phyloP scores from a whole-genome alignment of 306 rosid genomes.

The Abrus pulchellus region DNA sequence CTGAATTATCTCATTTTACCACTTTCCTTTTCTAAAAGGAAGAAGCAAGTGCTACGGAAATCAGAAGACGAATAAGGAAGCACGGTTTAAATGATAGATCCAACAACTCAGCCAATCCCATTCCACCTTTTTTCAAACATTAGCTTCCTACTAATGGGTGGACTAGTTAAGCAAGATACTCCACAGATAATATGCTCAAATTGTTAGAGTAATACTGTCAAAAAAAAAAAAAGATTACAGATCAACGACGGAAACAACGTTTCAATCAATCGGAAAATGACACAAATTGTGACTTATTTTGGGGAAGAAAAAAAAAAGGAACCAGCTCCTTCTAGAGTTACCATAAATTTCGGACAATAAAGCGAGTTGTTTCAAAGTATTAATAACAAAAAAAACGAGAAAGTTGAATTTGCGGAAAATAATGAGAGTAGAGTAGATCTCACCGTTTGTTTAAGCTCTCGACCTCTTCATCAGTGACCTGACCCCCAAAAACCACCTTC shows the following conservation, averaged over 20 bases:
- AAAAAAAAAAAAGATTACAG: constrained; percentile 43
- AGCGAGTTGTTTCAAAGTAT: background rate
- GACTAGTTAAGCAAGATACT: constrained; percentile 11
- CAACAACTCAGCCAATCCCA: constrained; percentile 28
- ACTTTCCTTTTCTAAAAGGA: background rate
- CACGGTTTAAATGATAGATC: constrained; percentile 38
- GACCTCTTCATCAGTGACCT: constrained; percentile 95
- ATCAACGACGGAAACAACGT: constrained; percentile 43
- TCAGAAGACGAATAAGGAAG: background rate
- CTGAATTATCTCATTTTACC: constrained; percentile 2
- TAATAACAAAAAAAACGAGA: background rate
- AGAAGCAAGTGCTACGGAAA: background rate
- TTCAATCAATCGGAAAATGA: background rate
- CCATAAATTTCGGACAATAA: background rate
- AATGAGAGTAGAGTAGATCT: constrained; percentile 62
- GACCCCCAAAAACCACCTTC: constrained; percentile 97
- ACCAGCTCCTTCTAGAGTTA: background rate
- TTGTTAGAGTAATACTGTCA: background rate
- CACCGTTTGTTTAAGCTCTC: constrained; percentile 94
- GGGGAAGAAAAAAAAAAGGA: background rate
- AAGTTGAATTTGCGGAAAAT: background rate
- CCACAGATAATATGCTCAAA: constrained; percentile 3
- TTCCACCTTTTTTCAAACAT: background rate
- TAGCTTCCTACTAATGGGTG: background rate
- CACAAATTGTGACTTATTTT: background rate